Percentiles rank a stretch among this genome's conserved stretches.
Conservation (phyloP, 495 filamentous ascomycete species). For the Hypoxylon lienhwacheense region DNA sequence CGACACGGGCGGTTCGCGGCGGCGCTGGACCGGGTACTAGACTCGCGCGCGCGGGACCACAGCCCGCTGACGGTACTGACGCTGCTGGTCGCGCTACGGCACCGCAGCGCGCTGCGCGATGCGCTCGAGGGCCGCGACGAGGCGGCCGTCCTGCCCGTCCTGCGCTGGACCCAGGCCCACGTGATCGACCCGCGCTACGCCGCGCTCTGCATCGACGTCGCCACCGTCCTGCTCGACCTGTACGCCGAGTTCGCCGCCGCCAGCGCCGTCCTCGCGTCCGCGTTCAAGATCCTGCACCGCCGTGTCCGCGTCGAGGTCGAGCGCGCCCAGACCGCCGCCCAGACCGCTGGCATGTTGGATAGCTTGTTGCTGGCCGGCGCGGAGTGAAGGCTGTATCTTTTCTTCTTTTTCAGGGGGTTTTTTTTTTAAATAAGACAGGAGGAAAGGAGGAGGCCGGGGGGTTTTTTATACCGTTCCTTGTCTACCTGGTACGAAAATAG, state of each 20-base stretch:
- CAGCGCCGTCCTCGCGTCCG: conserved; percentile 68
- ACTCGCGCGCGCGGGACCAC: conserved; percentile 47
- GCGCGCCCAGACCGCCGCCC: conserved; percentile 73
- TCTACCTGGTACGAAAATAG: too few species aligned
- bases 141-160: conserved; percentile 72
- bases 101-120: conserved; percentile 82
- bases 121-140: conserved; percentile 85
- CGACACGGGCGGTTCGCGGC: conserved; percentile 73
- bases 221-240: conserved; percentile 77
- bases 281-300: conserved; percentile 64
- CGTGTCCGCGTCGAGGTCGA: conserved; percentile 77
- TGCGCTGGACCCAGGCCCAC: conserved; percentile 79
- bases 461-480: too few species aligned
- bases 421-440: not conserved
- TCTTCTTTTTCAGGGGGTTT: not conserved
- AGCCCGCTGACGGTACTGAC: conserved; percentile 67
- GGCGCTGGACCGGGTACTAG: conserved; percentile 78
- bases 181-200: conserved; percentile 79
- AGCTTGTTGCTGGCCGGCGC: conserved; percentile 61
- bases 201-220: conserved; percentile 74
- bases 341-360: conserved; percentile 82
- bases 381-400: conserved; percentile 11
- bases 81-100: conserved; percentile 76
- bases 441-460: not conserved
- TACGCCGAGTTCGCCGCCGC: conserved; percentile 80